Evolutionary conservation across 1,139 yeast species (phyloP).

Genomic region (Lizanozyma gosingica): DNA sequence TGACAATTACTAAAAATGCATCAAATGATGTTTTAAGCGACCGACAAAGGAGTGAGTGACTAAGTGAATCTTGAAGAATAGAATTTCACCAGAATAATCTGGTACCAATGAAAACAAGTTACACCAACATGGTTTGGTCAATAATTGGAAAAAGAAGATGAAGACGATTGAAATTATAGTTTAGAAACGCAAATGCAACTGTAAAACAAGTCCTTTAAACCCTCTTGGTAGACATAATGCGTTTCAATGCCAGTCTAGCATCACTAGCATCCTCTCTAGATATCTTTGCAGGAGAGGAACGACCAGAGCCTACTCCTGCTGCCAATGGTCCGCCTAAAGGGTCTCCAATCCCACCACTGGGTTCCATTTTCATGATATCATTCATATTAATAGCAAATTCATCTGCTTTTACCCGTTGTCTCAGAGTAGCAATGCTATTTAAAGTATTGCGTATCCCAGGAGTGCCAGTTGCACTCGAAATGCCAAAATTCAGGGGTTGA

Average conservation of each 20-base stretch:
- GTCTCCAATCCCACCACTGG: background rate
- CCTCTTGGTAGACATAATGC: constrained; percentile 25
- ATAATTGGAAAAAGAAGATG: too few species aligned
- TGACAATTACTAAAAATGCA: too few species aligned
- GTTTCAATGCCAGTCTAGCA: constrained; percentile 34
- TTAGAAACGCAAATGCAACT: too few species aligned
- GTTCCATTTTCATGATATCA: constrained; percentile 13
- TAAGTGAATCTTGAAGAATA: too few species aligned
- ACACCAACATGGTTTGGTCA: too few species aligned
- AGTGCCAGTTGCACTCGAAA: background rate
- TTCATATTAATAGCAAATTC: constrained; percentile 11
- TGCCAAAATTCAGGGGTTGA: background rate
- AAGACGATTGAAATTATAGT: too few species aligned
- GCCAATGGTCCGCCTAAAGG: background rate
- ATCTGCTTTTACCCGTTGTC: background rate
- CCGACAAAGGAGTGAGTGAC: too few species aligned
- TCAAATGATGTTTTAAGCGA: too few species aligned
- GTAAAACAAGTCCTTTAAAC: too few species aligned
- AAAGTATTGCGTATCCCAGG: background rate
- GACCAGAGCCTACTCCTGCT: background rate
- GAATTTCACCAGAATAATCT: too few species aligned
- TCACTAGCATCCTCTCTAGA: constrained; percentile 27
- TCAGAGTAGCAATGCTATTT: background rate
- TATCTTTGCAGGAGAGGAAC: background rate
- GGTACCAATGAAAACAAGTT: too few species aligned